Evolutionary conservation across 2,329 filamentous ascomycete species (phyloP), one percentile per base, ranked within the genome.

Genomic region (Scedosporium apiospermum): DNA sequence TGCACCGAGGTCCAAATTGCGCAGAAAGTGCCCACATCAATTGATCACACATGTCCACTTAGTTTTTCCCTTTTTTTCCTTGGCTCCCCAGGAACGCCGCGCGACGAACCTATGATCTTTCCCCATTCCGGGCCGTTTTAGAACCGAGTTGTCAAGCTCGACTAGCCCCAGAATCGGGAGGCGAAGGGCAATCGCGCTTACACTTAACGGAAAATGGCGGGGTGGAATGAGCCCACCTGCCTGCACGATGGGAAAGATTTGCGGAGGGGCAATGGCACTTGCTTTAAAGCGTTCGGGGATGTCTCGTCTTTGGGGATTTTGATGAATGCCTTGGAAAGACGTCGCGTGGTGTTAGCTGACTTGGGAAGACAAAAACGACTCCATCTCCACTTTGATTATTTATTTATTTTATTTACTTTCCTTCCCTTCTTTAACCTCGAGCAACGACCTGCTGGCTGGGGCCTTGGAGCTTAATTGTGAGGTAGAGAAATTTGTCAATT

Each of bases 1-100:
- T 62, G 9, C 60, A 38, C 60, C 60, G 60, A 62, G 53, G 60
- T 58, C 60, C 60, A 62, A 58, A 26, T 26, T 30, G 30, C 6
- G 30, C 30, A 42, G 23, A 16, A 23, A 51, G 23, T 51, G n/a
- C 12, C 58, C 41, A 49, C 41, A 18, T 30, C n/a, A 10, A 12
- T 41, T 46, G 9, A 23, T n/a, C 16, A 16, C 49, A 53, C 49
- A 53, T 53, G 18, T 53, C 21, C 16, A 10, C 49, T n/a, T n/a
- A n/a, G n/a, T n/a, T n/a, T n/a, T n/a, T n/a, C n/a, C n/a, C n/a
- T n/a, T n/a, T n/a, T n/a, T 30, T 30, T 30, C 27, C 27, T 30
- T 30, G 27, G 27, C 27, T 16, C 18, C 14, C 16, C 44, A 46
- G 44, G 44, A 53, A 53, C 49, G 21, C 49, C 49, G 21, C n/a